phyloP scores from a whole-genome alignment of 2,329 filamentous ascomycete species.

The Lasiodiplodia gonubiensis region DNA sequence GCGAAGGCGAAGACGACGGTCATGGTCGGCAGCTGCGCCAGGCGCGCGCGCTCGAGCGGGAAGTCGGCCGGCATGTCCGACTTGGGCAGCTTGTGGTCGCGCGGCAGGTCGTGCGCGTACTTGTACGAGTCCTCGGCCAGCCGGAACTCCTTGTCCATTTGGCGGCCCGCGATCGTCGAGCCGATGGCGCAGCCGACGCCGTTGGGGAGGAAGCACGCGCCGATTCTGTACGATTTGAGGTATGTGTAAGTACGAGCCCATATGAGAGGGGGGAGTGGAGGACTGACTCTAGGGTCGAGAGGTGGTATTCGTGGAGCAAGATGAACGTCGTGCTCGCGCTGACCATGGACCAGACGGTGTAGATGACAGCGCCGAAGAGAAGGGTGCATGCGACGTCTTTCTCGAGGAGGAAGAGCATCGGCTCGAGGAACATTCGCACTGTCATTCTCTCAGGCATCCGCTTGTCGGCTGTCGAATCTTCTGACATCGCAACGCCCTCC shows the following conservation, averaged over 20 bases:
- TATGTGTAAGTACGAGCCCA: no score
- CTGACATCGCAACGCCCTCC: background rate
- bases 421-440: conserved; percentile 14
- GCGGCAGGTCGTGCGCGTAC: conserved; percentile 15
- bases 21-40: conserved; percentile 57
- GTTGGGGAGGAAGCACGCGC: conserved; percentile 61
- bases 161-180: conserved; percentile 58
- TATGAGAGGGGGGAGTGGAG: no score
- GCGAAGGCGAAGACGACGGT: conserved; percentile 53
- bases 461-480: background rate
- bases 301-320: conserved; percentile 52
- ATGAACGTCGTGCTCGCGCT: conserved; percentile 60
- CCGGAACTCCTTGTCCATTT: conserved; percentile 59
- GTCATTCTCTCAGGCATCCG: background rate
- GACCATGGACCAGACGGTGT: conserved; percentile 62
- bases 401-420: conserved; percentile 29
- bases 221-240: conserved; percentile 45
- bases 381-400: conserved; percentile 53
- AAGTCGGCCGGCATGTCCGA: conserved; percentile 38
- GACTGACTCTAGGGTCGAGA: conserved; percentile 48
- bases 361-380: conserved; percentile 57
- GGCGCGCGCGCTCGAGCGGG: conserved; percentile 58
- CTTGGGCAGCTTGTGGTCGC: conserved; percentile 18
- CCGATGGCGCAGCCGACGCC: conserved; percentile 62
- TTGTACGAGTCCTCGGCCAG: conserved; percentile 34